These are phyloP conservation scores for Stagonosporopsis cucurbitacearum DNA, from an alignment of 2,329 filamentous ascomycete species.

Conservation along the genomic window DNA sequence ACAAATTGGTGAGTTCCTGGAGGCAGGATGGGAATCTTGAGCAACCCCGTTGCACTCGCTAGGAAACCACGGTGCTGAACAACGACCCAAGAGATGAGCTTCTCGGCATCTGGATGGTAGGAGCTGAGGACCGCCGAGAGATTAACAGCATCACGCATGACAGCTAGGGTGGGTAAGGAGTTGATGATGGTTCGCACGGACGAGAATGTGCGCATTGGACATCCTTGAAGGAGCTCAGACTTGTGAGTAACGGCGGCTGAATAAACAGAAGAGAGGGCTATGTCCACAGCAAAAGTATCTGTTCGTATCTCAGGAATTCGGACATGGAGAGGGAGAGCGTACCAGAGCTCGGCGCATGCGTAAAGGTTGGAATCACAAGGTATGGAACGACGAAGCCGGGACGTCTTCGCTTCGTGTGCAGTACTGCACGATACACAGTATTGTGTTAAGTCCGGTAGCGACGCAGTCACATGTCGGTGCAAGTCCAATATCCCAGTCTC, in stretches of 20 bases:
- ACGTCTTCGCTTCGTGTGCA: conserved; percentile 19
- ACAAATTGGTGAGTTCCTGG: conserved; percentile 43
- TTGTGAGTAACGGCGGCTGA: conserved; percentile 28
- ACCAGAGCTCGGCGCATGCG: conserved; percentile 34
- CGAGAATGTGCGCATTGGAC: conserved; percentile 27
- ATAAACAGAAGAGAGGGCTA: conserved; percentile 38
- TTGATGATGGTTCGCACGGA: conserved; percentile 31
- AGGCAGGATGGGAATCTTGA: conserved; percentile 38
- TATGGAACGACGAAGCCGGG: conserved; percentile 31
- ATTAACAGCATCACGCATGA: conserved; percentile 26
- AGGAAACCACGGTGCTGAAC: conserved; percentile 40
- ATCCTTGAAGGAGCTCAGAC: conserved; percentile 36
- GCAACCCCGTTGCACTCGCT: conserved; percentile 31
- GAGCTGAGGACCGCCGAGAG: conserved; percentile 22
- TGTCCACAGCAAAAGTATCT: conserved; percentile 40
- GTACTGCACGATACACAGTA: conserved; percentile 37
- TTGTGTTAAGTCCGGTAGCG: conserved; percentile 2
- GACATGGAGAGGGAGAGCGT: conserved; percentile 33
- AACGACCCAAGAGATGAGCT: conserved; percentile 40
- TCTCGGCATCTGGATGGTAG: conserved; percentile 31
- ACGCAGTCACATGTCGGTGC: conserved; percentile 18
- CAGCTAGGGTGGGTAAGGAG: conserved; percentile 30
- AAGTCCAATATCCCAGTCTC: conserved; percentile 22
- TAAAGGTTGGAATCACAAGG: conserved; percentile 24
- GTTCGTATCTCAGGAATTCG: conserved; percentile 40